A percentile compares a stretch with the other conserved stretches of the same genome.
Evolutionary conservation across 257 asterid genomes (phyloP).

Genomic region (Jacaranda copaia): DNA sequence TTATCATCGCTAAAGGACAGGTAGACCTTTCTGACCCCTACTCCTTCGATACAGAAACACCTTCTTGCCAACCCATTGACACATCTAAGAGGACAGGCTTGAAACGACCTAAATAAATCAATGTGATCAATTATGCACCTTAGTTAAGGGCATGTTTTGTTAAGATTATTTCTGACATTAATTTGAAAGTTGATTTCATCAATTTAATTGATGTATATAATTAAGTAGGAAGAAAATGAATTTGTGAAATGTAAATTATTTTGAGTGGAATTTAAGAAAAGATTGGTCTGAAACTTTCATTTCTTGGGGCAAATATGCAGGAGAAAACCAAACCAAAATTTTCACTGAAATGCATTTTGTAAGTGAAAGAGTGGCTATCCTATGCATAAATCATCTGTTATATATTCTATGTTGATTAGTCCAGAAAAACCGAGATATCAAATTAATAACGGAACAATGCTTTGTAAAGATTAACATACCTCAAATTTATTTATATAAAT

Average conservation of each 20-base stretch:
- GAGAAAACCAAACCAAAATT: too few relatives aligned
- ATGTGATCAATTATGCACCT: slow-evolving; percentile 15
- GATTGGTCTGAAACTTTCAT: too few relatives aligned
- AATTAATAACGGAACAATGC: neutral
- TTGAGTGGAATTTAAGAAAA: too few relatives aligned
- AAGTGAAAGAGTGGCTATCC: too few relatives aligned
- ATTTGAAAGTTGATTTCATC: neutral
- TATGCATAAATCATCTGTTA: too few relatives aligned
- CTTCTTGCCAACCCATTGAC: slow-evolving; percentile 18
- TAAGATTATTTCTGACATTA: neutral
- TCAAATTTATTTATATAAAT: neutral
- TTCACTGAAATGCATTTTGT: too few relatives aligned
- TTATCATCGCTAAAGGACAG: slow-evolving; percentile 90
- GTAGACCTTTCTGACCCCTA: slow-evolving; percentile 46
- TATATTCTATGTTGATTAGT: too few relatives aligned
- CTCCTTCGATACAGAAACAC: slow-evolving; percentile 15
- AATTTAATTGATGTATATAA: neutral
- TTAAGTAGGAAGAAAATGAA: too few relatives aligned
- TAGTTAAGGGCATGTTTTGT: neutral
- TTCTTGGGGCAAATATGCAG: too few relatives aligned
- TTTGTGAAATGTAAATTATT: too few relatives aligned
- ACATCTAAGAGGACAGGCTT: neutral
- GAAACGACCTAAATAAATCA: slow-evolving; percentile 15
- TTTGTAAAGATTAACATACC: neutral
- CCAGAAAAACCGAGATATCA: neutral